These are phyloP conservation scores for Heterobasidion parviporum DNA, from an alignment of 1,284 basidiomycete species.

Conservation along the genomic window DNA sequence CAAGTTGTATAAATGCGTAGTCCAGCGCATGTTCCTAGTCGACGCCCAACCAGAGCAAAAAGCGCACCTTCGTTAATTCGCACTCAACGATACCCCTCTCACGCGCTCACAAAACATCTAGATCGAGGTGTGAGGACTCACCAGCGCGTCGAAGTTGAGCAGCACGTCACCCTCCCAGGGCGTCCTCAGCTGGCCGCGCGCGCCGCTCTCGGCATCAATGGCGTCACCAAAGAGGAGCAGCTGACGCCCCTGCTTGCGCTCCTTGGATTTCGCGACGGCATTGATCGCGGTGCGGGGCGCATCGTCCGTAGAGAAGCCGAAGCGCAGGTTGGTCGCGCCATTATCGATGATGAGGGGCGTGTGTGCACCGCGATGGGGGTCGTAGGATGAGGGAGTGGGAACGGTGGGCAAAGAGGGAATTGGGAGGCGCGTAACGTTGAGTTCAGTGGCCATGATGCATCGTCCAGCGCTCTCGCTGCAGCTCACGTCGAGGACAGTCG, in stretches of 20 bases:
- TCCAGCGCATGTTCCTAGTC: constrained; percentile 90
- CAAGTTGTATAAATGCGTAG: constrained; percentile 84
- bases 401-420: constrained; percentile 16
- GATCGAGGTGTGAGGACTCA: constrained; percentile 33
- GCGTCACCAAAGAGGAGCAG: constrained; percentile 81
- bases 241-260: constrained; percentile 74
- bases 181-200: constrained; percentile 67
- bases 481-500: no score
- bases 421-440: constrained; percentile 20
- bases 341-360: constrained; percentile 87
- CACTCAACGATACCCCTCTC: neutral
- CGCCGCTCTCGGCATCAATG: constrained; percentile 76
- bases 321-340: constrained; percentile 81
- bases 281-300: constrained; percentile 58
- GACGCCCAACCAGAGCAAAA: constrained; percentile 1
- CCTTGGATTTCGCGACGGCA: constrained; percentile 79
- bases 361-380: constrained; percentile 4
- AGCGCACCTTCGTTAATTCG: neutral
- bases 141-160: constrained; percentile 85
- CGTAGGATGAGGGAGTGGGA: constrained; percentile 19
- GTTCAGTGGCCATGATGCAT: neutral
- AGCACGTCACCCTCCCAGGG: constrained; percentile 91
- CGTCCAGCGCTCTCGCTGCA: neutral
- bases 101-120: neutral
- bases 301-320: constrained; percentile 68